Percentiles rank a stretch among this genome's conserved stretches.
These are phyloP conservation scores for Cryptococcus sp. DNA, from an alignment of 1,284 basidiomycete species.

Conservation along the genomic window DNA sequence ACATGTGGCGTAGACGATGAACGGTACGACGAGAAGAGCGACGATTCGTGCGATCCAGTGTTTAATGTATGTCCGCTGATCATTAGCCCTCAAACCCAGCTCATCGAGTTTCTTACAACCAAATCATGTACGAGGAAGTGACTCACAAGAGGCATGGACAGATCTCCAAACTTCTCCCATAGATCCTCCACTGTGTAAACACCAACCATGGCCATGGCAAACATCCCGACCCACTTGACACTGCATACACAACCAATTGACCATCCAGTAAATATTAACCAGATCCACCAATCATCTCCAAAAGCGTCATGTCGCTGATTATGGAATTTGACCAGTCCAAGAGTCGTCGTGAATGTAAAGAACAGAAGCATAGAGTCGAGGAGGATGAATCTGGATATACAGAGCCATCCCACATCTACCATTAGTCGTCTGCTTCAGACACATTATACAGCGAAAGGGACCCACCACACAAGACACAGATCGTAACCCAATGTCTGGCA, in stretches of 20 bases:
- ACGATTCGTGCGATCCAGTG: constrained; percentile 87
- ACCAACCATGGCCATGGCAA: constrained; percentile 90
- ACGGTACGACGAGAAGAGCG: constrained; percentile 83
- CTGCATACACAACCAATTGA: constrained; percentile 96
- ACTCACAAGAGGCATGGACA: constrained; percentile 80
- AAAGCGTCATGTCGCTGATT: constrained; percentile 92
- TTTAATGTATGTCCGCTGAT: constrained; percentile 67
- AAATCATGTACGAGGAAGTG: not conserved
- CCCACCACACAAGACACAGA: constrained; percentile 89
- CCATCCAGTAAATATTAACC: constrained; percentile 82
- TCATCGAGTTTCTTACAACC: not conserved
- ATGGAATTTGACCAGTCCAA: constrained; percentile 93
- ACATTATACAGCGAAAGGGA: constrained; percentile 9
- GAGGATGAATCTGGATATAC: constrained; percentile 94
- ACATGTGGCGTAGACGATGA: constrained; percentile 84
- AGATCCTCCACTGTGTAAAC: constrained; percentile 96
- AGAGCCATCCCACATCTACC: constrained; percentile 89
- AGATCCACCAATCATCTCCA: constrained; percentile 93
- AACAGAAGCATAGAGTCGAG: constrained; percentile 97
- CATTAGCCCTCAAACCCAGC: not conserved
- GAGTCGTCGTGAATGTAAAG: constrained; percentile 96
- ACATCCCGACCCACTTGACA: constrained; percentile 95
- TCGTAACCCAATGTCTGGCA: constrained; percentile 83
- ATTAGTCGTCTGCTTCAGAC: not conserved
- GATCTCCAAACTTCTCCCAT: constrained; percentile 97